phyloP scores from a whole-genome alignment of 2,329 filamentous ascomycete species.

The Botryotinia globosa region DNA sequence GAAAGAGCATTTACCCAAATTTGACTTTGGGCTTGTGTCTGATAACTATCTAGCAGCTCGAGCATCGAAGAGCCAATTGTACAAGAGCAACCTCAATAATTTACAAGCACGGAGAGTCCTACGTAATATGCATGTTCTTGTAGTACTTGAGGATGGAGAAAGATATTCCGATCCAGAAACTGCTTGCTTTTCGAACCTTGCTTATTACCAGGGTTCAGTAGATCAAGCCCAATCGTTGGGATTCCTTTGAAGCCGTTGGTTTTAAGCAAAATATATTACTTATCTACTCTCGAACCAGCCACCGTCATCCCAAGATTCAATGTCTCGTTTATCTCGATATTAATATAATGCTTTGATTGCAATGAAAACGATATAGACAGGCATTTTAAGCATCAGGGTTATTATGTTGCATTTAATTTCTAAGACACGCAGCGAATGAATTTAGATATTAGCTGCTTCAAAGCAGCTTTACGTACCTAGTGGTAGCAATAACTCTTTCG shows the following conservation, averaged over 20 bases:
- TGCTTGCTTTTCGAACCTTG: neutral
- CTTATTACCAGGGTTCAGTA: neutral
- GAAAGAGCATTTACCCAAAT: neutral
- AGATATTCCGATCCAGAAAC: neutral
- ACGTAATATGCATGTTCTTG: neutral
- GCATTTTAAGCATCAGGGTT: neutral
- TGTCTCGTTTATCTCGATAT: neutral
- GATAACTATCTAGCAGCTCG: neutral
- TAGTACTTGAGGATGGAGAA: neutral
- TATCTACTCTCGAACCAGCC: neutral
- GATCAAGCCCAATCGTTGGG: neutral
- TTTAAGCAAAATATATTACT: neutral
- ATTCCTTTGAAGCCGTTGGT: neutral
- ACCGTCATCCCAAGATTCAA: neutral
- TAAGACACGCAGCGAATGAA: neutral
- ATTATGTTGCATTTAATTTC: neutral
- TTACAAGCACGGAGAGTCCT: neutral
- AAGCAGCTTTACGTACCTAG: neutral
- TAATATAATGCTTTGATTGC: neutral
- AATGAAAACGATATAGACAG: neutral
- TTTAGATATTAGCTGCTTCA: no score
- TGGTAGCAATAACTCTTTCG: no score
- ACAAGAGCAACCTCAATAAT: neutral
- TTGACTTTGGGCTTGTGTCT: neutral
- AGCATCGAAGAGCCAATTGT: neutral